Conservation (phyloP, 805 yeast genomes). For the Hanseniaspora lachancei region DNA sequence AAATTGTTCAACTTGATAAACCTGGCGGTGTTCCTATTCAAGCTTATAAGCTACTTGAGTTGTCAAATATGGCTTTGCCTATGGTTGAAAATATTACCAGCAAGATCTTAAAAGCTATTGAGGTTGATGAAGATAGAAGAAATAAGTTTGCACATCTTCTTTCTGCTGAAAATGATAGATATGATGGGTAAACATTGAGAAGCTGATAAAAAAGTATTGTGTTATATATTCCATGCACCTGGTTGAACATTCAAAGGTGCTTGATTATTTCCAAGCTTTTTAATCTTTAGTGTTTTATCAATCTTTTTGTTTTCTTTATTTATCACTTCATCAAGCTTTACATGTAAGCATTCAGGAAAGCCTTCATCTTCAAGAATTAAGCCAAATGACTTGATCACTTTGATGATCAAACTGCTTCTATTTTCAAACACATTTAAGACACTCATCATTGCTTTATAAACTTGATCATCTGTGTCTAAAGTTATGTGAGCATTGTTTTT, state of each 20-base stretch:
- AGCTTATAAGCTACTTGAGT: conserved; percentile 51
- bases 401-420: background rate
- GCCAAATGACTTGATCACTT: background rate
- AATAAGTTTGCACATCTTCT: conserved; percentile 27
- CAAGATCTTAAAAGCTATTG: conserved; percentile 43
- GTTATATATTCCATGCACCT: background rate
- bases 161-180: conserved; percentile 27
- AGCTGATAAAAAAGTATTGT: no score
- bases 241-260: background rate
- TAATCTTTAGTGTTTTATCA: background rate
- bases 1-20: conserved; percentile 76
- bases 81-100: conserved; percentile 55
- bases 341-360: background rate
- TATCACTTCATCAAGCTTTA: background rate
- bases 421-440: background rate
- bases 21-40: conserved; percentile 84
- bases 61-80: conserved; percentile 51
- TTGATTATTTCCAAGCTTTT: background rate
- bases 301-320: background rate
- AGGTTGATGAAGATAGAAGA: conserved; percentile 39
- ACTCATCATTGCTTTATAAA: background rate
- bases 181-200: background rate
- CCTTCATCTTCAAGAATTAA: background rate
- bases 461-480: background rate
- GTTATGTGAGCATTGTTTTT: conserved; percentile 1